These are phyloP conservation scores for Phylloporus sp. DNA, from an alignment of 768 basidiomycete species.

Conservation along the genomic window DNA sequence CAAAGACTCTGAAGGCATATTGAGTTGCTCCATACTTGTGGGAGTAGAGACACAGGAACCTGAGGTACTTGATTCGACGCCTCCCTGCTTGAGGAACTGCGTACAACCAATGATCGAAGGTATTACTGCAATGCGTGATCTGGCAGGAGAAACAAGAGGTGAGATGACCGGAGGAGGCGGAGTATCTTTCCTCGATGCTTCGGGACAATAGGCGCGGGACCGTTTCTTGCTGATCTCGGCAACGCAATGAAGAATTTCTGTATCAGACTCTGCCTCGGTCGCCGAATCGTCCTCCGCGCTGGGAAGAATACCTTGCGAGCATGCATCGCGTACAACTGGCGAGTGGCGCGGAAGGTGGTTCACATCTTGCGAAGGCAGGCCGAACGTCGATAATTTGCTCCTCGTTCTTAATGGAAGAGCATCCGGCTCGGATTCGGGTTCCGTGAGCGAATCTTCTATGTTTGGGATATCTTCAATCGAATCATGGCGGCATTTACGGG, in stretches of 20 bases:
- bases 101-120: background rate
- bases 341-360: background rate
- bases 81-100: conserved; percentile 9
- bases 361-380: background rate
- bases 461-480: conserved; percentile 6
- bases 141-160: conserved; percentile 27
- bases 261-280: conserved; percentile 33
- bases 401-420: conserved; percentile 8
- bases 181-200: conserved; percentile 1
- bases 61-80: conserved; percentile 1
- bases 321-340: background rate
- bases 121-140: conserved; percentile 6
- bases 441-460: conserved; percentile 28
- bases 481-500: background rate
- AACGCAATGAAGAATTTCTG: conserved; percentile 20
- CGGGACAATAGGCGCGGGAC: background rate
- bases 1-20: conserved; percentile 11
- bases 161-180: conserved; percentile 17
- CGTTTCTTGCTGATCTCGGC: conserved; percentile 15
- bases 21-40: background rate
- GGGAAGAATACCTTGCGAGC: background rate
- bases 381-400: background rate
- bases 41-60: background rate
- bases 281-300: conserved; percentile 23
- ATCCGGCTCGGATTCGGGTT: conserved; percentile 27